phyloP scores from a whole-genome alignment of 129 eudicot genomes.

The Flaveria sonorensis region DNA sequence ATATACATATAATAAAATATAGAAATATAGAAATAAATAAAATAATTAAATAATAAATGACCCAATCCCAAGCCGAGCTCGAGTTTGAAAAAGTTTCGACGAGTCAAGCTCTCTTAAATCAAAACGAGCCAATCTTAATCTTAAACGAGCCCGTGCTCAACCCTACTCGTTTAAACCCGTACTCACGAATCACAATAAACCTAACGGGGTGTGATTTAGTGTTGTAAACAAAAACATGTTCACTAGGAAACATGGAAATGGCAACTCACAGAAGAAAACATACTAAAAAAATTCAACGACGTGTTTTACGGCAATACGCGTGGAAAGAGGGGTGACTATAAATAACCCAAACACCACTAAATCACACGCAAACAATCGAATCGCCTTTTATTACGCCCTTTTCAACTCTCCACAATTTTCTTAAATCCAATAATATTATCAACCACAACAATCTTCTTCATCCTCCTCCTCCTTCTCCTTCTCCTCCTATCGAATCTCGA shows the following conservation, averaged over 20 bases:
- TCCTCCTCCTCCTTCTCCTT: neutral
- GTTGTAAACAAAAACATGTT: neutral
- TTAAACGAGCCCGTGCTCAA: too few species aligned
- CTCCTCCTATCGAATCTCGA: slow-evolving; percentile 9
- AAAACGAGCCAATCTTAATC: too few species aligned
- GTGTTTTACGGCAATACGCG: slow-evolving; percentile 27
- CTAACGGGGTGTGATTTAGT: too few species aligned
- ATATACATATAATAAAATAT: too few species aligned
- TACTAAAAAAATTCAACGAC: slow-evolving; percentile 12
- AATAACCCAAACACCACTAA: slow-evolving; percentile 9
- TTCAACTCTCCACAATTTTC: slow-evolving; percentile 29
- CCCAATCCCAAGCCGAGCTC: too few species aligned
- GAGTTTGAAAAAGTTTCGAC: too few species aligned
- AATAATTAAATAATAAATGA: too few species aligned
- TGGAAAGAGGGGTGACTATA: slow-evolving; percentile 31
- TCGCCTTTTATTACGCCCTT: slow-evolving; percentile 34
- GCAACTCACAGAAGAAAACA: neutral
- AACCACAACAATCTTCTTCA: too few species aligned
- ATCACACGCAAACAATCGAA: slow-evolving; percentile 5
- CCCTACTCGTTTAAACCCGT: too few species aligned
- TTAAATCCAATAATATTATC: slow-evolving; percentile 2
- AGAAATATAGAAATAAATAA: too few species aligned
- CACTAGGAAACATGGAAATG: slow-evolving; percentile 17
- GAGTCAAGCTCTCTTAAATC: too few species aligned
- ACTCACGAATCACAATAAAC: too few species aligned